Base-by-base conservation (phyloP, 2,329 filamentous ascomycete species). In the Ilyonectria mors-panacis region DNA sequence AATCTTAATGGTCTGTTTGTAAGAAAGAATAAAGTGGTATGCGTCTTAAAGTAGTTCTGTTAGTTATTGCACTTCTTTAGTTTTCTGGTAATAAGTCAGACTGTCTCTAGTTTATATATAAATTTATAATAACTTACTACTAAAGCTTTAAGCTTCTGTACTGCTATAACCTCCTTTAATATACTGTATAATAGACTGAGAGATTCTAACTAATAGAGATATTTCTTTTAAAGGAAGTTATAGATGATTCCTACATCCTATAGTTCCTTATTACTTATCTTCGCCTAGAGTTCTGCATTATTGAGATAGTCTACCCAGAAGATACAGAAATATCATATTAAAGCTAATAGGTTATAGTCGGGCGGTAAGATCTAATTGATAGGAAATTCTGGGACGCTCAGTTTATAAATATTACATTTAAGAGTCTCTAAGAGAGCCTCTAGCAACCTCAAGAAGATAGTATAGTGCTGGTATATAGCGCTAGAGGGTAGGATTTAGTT, bases 361-460 rank as follows among this genome's bases (percentile, higher is more conserved):
- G 65, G 58, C n/a, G 54, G 21, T 4, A n/a, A 35, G 21, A 71
- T 26, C 13, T 73, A 7, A 6, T 67, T 58, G 17, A 65, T 63
- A 1, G 50, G 37, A 17, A 54, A 33, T 48, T 67, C 70, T 1
- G 69, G 70, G 1, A 5, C 13, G 3, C 28, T 8, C 0, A 85
- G 60, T 2, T 64, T 28, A 59, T 80, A 84, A 0, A 84, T 79
- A 48, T 85, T 75, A 1, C 78, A 77, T 26, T 63, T 63, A 2
- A 85, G 72, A 1, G 63, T 75, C 10, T 59, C 54, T 1, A 53
- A 69, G 33, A 85, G 73, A 4, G 68, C 61, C 17, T 77, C 6
- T 2, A 85, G 60, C 6, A 81, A 85, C 26, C 68, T 73, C 3
- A 63, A 73, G 58, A 81, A 78, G 8, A 85, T 78, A 0, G 3